Percentiles rank a stretch among this genome's conserved stretches.
phyloP scores from a whole-genome alignment of 2,329 filamentous ascomycete genomes.

The Phialocephala sp. region DNA sequence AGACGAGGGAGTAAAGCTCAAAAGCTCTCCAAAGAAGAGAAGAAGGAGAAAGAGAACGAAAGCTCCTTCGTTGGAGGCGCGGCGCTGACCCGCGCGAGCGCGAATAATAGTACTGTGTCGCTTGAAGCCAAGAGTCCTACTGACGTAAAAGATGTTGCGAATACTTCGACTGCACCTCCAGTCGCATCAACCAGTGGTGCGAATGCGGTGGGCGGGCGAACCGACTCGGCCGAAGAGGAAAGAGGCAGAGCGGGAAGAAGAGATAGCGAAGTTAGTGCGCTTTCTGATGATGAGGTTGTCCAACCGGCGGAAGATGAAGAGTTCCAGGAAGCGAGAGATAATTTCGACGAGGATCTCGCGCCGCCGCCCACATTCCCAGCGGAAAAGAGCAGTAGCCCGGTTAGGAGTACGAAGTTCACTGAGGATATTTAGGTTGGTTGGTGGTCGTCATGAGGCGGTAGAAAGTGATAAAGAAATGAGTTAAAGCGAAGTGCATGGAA shows the following conservation, averaged over 20 bases:
- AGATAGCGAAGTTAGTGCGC: conserved; percentile 22
- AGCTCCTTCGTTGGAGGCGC: conserved; percentile 57
- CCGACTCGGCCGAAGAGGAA: conserved; percentile 27
- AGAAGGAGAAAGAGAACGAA: conserved; percentile 17
- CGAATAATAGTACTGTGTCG: conserved; percentile 52
- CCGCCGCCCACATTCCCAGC: conserved; percentile 42
- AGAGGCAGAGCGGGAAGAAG: conserved; percentile 20
- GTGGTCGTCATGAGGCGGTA: neutral
- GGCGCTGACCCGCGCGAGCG: conserved; percentile 50
- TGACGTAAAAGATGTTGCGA: conserved; percentile 32
- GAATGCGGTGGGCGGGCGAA: conserved; percentile 3
- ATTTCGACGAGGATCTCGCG: conserved; percentile 50
- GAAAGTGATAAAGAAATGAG: neutral
- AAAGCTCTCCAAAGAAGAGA: conserved; percentile 24
- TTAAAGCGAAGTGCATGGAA: no score
- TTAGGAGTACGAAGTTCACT: conserved; percentile 62
- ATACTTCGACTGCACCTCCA: neutral
- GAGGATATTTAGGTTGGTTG: conserved; percentile 55
- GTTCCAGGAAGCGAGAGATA: conserved; percentile 56
- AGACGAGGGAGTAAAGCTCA: conserved; percentile 40
- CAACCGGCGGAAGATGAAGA: conserved; percentile 45
- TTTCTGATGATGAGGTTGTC: neutral
- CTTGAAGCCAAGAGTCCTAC: conserved; percentile 28
- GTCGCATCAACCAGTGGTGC: neutral
- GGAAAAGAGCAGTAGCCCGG: conserved; percentile 55